Evolutionary conservation across 768 basidiomycete genomes (phyloP), one percentile per base, ranked within the genome.

Genomic region (Candolleomyces efflorescens): DNA sequence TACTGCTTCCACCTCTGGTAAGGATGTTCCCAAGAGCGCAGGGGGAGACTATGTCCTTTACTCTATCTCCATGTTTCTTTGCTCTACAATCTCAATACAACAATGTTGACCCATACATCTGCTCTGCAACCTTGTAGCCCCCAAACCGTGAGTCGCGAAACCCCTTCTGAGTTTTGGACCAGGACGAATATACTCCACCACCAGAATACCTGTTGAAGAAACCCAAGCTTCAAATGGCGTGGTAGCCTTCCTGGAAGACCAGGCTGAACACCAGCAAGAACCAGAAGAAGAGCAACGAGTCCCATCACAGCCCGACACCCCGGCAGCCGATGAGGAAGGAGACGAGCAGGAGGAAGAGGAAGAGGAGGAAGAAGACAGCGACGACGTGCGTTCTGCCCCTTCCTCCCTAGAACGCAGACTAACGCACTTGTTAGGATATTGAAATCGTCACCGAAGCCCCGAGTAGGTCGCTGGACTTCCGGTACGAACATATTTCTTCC

Each of bases 371-470:
- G 71, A 72, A 24, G 72, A 73, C 65, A 71, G 68, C 57, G 69
- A 64, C 73, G 79, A 69, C 75, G 86, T 85, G 61, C 13, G 45
- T 45, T 32, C 47, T 49, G 50, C 47, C 20, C 12, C 27, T 43
- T 43, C 41, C 17, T 20, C 15, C 17, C 9, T 17, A 15, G 6
- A 13, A 5, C 41, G 9, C 15, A 43, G 17, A 43, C 41, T 20
- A 17, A 43, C 41, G 3, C 5, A 3, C 9, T 20, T 12, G 9
- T 44, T 58, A 92, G 88, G 87, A 96, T 68, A 79, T 96, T 61
- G 94, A 96, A 75, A 90, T 96, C 63, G 93, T 96, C 55, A 87
- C 92, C 84, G 92, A 96, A 65, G 85, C 85, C 2, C 76, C 85
- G 9, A 71, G 83, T 17, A 86, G 85, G 55, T 88, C 86, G 4